phyloP scores from a whole-genome alignment of 2,329 filamentous ascomycete species.

The Parascedosporium putredinis region DNA sequence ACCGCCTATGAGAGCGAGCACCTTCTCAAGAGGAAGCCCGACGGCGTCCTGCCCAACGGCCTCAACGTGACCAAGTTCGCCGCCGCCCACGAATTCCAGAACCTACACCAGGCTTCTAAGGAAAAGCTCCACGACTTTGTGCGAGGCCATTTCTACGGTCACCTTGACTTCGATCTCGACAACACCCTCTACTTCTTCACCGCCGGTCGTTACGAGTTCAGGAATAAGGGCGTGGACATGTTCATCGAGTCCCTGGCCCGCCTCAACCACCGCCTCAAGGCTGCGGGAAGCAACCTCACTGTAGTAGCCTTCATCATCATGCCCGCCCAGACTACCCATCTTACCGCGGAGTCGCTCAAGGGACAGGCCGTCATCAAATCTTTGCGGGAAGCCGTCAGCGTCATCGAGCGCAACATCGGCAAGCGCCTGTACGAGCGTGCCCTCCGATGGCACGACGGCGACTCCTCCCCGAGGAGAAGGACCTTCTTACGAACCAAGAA shows the following conservation, averaged over 20 bases:
- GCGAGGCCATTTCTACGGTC: constrained; percentile 94
- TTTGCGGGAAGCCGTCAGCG: constrained; percentile 79
- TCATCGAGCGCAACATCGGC: constrained; percentile 87
- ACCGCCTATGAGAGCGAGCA: constrained; percentile 98
- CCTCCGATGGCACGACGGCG: constrained; percentile 90
- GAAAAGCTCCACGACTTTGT: constrained; percentile 98
- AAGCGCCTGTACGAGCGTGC: constrained; percentile 92
- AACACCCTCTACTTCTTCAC: constrained; percentile 98
- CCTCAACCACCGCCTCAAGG: constrained; percentile 87
- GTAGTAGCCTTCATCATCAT: constrained; percentile 98
- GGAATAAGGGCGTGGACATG: constrained; percentile 99
- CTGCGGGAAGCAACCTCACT: constrained; percentile 73
- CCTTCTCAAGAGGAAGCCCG: constrained; percentile 91
- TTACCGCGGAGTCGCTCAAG: constrained; percentile 92
- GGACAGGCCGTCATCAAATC: constrained; percentile 97
- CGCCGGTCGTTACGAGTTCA: constrained; percentile 90
- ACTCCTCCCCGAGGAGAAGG: constrained; percentile 94
- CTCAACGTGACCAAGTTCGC: constrained; percentile 67
- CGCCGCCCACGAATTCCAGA: constrained; percentile 63
- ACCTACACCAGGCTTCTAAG: constrained; percentile 92
- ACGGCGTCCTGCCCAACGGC: constrained; percentile 91
- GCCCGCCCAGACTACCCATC: constrained; percentile 89
- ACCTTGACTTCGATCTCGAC: constrained; percentile 93
- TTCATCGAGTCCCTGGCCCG: constrained; percentile 95
- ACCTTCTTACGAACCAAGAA: constrained; percentile 84